phyloP scores from a whole-genome alignment of 176 grass and related monocot species.

The Microstegium vimineum region DNA sequence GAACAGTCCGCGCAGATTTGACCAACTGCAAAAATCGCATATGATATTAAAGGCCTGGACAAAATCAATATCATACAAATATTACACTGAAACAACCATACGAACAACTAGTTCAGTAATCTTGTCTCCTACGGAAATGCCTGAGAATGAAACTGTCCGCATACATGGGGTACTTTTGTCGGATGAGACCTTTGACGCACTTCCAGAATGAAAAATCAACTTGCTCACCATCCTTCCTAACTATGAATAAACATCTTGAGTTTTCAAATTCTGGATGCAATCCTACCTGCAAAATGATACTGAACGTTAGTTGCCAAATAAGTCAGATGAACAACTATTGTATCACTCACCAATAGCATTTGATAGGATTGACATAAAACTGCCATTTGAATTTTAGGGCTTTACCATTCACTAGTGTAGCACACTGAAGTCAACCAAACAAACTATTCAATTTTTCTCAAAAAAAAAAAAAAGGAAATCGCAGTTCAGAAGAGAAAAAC shows the following conservation, averaged over 20 bases:
- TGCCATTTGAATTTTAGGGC: neutral
- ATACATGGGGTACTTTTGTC: constrained; percentile 83
- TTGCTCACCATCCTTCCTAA: constrained; percentile 63
- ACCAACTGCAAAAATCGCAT: constrained; percentile 18
- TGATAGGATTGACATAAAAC: neutral
- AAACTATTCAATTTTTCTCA: neutral
- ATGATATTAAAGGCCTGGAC: neutral
- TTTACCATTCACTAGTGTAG: neutral
- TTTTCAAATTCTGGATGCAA: constrained; percentile 84
- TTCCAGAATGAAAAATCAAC: constrained; percentile 99
- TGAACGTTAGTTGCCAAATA: constrained; percentile 6
- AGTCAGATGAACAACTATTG: neutral
- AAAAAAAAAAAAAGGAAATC: neutral
- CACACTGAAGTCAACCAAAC: neutral
- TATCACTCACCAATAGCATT: neutral
- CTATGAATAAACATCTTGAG: constrained; percentile 89
- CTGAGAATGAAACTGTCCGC: constrained; percentile 86
- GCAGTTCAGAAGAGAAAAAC: neutral
- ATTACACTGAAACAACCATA: constrained; percentile 24
- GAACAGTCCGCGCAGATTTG: neutral
- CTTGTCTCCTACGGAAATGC: constrained; percentile 82
- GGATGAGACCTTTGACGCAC: constrained; percentile 94
- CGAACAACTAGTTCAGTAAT: constrained; percentile 22
- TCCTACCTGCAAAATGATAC: constrained; percentile 59
- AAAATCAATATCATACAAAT: constrained; percentile 26